A percentile compares a stretch with the other conserved stretches of the same genome.
Conservation (phyloP, 2,329 filamentous ascomycete species). For the Botrytis hyacinthi region DNA sequence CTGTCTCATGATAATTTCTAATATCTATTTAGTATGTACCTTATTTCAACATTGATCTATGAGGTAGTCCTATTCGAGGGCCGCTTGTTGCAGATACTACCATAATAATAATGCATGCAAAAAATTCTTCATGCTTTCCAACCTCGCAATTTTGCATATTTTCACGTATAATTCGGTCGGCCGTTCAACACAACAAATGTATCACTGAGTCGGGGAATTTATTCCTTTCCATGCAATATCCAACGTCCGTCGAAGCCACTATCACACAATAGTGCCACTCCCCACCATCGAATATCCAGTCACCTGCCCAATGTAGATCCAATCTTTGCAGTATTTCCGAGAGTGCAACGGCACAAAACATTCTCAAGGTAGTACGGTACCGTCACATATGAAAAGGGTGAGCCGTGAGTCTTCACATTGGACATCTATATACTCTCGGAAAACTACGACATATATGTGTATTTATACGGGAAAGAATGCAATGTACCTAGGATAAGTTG, state of each 20-base stretch:
- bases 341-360: neutral
- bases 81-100: neutral
- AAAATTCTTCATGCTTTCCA: conserved; percentile 1
- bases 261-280: conserved; percentile 12
- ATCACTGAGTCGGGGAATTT: conserved; percentile 13
- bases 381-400: neutral
- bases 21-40: too few species aligned
- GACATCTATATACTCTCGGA: neutral
- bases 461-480: neutral
- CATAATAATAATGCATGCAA: conserved; percentile 7
- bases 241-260: conserved; percentile 12
- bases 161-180: conserved; percentile 1
- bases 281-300: neutral
- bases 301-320: conserved; percentile 8
- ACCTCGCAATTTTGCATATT: conserved; percentile 7
- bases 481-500: conserved; percentile 16
- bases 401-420: neutral
- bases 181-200: conserved; percentile 1
- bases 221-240: conserved; percentile 13
- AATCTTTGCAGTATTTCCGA: neutral
- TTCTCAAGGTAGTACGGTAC: neutral
- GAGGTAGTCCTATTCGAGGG: neutral
- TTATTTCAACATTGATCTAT: too few species aligned
- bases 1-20: neutral
- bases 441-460: neutral